phyloP scores from a whole-genome alignment of 768 basidiomycete species.

The Suillus decipiens region DNA sequence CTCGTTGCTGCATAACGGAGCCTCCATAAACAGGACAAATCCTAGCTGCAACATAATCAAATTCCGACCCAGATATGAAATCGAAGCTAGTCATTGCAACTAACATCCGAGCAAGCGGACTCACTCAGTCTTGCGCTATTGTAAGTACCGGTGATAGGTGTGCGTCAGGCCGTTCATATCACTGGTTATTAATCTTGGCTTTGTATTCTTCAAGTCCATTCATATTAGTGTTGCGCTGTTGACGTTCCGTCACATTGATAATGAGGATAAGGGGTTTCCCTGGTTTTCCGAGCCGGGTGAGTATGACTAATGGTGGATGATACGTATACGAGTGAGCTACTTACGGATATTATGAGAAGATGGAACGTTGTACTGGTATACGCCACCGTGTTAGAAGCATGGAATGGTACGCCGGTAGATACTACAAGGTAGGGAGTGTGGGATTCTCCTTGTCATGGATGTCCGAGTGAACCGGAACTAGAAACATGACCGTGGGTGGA shows the following conservation, averaged over 20 bases:
- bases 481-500: neutral
- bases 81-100: neutral
- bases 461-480: neutral
- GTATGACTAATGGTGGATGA: neutral
- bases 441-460: neutral
- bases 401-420: neutral
- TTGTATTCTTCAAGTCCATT: neutral
- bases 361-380: neutral
- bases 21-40: neutral
- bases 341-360: neutral
- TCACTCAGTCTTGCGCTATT: neutral
- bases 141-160: neutral
- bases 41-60: neutral
- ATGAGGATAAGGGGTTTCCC: neutral
- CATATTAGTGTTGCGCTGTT: neutral
- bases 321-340: neutral
- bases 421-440: neutral
- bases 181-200: neutral
- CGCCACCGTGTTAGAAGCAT: neutral
- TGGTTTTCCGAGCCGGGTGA: neutral
- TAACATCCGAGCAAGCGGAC: neutral
- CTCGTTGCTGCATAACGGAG: neutral
- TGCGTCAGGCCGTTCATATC: neutral
- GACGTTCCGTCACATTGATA: neutral
- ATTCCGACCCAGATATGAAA: neutral